Evolutionary conservation across 495 filamentous ascomycete genomes (phyloP).

Genomic region (Aspergillus homomorphus): DNA sequence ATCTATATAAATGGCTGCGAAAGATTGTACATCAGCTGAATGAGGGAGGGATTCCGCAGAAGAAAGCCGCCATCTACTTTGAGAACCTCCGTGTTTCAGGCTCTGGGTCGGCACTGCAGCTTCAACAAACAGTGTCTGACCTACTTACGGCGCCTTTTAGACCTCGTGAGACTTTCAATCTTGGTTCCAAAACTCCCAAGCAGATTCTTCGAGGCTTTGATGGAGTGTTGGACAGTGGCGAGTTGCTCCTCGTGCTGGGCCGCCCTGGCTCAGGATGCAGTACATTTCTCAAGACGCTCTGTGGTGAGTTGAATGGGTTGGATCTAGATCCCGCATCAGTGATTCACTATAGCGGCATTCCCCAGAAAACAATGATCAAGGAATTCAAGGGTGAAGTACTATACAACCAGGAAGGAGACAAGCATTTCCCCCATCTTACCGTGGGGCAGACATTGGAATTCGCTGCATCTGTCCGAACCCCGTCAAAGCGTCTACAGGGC

Average conservation of each 20-base stretch:
- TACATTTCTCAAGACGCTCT: slow-evolving; percentile 3
- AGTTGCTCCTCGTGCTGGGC: slow-evolving; percentile 11
- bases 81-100: slow-evolving; percentile 3
- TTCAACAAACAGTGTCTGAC: not conserved
- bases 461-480: not conserved
- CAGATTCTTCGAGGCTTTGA: not conserved
- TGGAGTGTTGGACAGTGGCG: slow-evolving; percentile 2
- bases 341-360: slow-evolving; percentile 4
- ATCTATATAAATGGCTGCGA: slow-evolving; percentile 6
- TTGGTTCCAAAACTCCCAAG: not conserved
- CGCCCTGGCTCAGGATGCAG: slow-evolving; percentile 8
- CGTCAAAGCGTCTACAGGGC: not conserved
- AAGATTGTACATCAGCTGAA: not conserved
- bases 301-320: not conserved
- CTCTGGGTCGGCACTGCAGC: slow-evolving; percentile 1
- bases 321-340: not conserved
- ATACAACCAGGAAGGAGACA: slow-evolving; percentile 8
- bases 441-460: slow-evolving; percentile 13
- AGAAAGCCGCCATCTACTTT: not conserved
- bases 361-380: not conserved
- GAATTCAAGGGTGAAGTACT: slow-evolving; percentile 1
- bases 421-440: slow-evolving; percentile 4
- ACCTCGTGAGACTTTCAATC: not conserved
- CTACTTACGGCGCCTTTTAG: not conserved
- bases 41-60: not conserved